Percentiles rank a stretch among this genome's conserved stretches.
phyloP scores from a whole-genome alignment of 805 yeast species.

The Monosporozyma servazzii region DNA sequence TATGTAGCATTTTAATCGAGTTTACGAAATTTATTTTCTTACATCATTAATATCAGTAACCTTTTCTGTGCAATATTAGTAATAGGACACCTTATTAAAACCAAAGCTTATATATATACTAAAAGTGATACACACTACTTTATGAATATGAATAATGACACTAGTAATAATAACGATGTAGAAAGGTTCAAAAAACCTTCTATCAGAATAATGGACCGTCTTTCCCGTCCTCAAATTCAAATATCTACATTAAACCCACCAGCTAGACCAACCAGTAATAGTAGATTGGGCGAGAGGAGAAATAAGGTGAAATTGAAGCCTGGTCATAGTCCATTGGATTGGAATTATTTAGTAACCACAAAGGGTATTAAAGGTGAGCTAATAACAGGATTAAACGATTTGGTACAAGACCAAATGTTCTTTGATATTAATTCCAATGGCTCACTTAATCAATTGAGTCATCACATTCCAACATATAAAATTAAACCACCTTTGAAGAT shows the following conservation, averaged over 20 bases:
- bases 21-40: not conserved
- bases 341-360: constrained; percentile 17
- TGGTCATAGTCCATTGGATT: constrained; percentile 29
- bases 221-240: not conserved
- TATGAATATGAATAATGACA: not conserved
- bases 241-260: not conserved
- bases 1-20: not conserved
- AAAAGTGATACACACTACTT: not conserved
- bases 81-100: not conserved
- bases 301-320: constrained; percentile 29
- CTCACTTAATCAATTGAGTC: constrained; percentile 10
- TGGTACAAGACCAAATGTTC: constrained; percentile 10
- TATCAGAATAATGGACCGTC: not conserved
- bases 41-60: not conserved
- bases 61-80: not conserved
- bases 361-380: constrained; percentile 9
- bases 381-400: constrained; percentile 14
- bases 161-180: not conserved
- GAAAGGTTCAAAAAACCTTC: constrained; percentile 1
- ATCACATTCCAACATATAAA: constrained; percentile 8
- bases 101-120: not conserved
- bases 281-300: constrained; percentile 5
- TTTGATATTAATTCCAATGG: constrained; percentile 12
- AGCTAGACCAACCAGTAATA: constrained; percentile 16
- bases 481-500: constrained; percentile 42